Conservation (phyloP, 2,329 filamentous ascomycete species). For the Talaromyces sp. region DNA sequence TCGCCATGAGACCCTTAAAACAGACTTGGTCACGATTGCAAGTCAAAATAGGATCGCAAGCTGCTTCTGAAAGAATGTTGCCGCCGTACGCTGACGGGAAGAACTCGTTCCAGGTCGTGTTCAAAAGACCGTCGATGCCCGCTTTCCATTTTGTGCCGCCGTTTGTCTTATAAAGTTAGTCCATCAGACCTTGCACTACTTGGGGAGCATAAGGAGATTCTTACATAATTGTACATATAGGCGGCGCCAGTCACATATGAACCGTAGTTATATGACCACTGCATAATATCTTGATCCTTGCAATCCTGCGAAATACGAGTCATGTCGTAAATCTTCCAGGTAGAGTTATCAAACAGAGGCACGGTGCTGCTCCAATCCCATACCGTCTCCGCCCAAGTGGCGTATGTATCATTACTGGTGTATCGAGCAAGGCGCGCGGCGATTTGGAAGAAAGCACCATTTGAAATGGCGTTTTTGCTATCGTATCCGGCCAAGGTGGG, state of each 20-base stretch:
- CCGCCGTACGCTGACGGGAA: slow-evolving; percentile 50
- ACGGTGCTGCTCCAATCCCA: slow-evolving; percentile 55
- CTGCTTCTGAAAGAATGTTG: slow-evolving; percentile 56
- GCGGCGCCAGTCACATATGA: slow-evolving; percentile 55
- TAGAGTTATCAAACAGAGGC: slow-evolving; percentile 49
- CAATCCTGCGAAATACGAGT: slow-evolving; percentile 53
- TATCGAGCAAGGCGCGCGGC: slow-evolving; percentile 65
- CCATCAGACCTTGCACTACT: neutral
- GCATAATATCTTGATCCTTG: slow-evolving; percentile 48
- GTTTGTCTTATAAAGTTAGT: slow-evolving; percentile 31
- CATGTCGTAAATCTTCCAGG: slow-evolving; percentile 38
- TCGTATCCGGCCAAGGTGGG: slow-evolving; percentile 63
- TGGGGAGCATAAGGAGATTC: slow-evolving; percentile 19
- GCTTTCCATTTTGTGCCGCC: slow-evolving; percentile 51
- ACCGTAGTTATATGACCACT: slow-evolving; percentile 58
- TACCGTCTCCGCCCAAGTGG: slow-evolving; percentile 66
- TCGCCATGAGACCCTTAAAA: slow-evolving; percentile 63
- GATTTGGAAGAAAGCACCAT: slow-evolving; percentile 53
- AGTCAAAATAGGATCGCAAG: slow-evolving; percentile 53
- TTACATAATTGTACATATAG: slow-evolving; percentile 53
- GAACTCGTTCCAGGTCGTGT: slow-evolving; percentile 42
- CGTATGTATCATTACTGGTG: slow-evolving; percentile 71
- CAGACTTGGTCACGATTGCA: slow-evolving; percentile 63
- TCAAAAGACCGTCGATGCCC: slow-evolving; percentile 52
- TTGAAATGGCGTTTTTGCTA: slow-evolving; percentile 54